These are phyloP conservation scores for Aureobasidium vineae DNA, from an alignment of 2,329 filamentous ascomycete genomes.

Conservation along the genomic window DNA sequence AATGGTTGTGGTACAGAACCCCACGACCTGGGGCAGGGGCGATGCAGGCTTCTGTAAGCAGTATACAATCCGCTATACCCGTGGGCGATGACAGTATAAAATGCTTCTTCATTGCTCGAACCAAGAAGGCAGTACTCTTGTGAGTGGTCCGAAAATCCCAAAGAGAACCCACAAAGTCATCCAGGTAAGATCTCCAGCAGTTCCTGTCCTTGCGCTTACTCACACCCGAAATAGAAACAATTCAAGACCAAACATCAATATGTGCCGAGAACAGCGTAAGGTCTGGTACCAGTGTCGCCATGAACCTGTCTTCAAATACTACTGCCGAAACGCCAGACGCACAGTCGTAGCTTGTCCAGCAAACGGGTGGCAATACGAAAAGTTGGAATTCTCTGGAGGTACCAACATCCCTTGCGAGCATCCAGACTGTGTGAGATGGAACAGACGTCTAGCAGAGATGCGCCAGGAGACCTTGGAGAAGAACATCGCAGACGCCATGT, in stretches of 20 bases:
- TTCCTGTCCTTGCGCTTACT: background rate
- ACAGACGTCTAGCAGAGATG: background rate
- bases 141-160: background rate
- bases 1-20: constrained; percentile 8
- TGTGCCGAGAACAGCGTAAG: constrained; percentile 13
- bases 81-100: background rate
- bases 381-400: constrained; percentile 7
- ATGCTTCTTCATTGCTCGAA: background rate
- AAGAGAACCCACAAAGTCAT: background rate
- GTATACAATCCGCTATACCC: background rate
- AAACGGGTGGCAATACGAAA: constrained; percentile 12
- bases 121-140: background rate
- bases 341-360: background rate
- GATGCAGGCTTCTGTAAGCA: background rate
- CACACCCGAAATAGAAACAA: background rate
- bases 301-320: background rate
- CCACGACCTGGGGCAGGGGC: constrained; percentile 8
- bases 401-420: constrained; percentile 17
- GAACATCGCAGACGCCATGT: background rate
- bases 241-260: background rate
- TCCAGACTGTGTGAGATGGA: constrained; percentile 18
- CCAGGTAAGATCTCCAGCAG: background rate
- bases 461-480: background rate
- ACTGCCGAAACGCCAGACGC: background rate
- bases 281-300: constrained; percentile 16